These are phyloP conservation scores for Ceratobasidium sp. DNA, from an alignment of 1,284 basidiomycete species.

Conservation along the genomic window DNA sequence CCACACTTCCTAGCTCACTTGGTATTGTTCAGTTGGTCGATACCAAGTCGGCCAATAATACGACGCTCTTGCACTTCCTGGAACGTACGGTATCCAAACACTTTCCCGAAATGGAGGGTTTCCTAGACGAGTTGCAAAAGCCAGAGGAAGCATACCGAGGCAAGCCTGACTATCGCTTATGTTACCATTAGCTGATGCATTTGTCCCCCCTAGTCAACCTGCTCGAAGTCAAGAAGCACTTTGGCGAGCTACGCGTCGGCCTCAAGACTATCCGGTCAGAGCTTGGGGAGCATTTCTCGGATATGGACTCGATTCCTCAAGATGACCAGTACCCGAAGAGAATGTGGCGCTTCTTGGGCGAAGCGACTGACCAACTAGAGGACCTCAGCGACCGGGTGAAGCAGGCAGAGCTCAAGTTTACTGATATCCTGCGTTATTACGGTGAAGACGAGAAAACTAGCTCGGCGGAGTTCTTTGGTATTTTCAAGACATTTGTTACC, in stretches of 20 bases:
- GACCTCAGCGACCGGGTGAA: constrained; percentile 88
- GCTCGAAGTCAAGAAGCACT: constrained; percentile 79
- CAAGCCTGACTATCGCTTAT: constrained; percentile 58
- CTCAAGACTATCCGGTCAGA: constrained; percentile 82
- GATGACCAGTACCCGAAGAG: constrained; percentile 84
- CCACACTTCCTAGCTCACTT: constrained; percentile 8
- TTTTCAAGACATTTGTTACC: constrained; percentile 94
- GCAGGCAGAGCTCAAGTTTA: constrained; percentile 82
- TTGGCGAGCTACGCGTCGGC: constrained; percentile 81
- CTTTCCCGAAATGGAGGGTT: constrained; percentile 89
- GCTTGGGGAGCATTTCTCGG: constrained; percentile 81
- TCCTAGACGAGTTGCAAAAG: constrained; percentile 88
- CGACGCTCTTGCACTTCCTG: constrained; percentile 94
- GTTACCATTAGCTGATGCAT: not conserved
- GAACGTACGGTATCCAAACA: constrained; percentile 90
- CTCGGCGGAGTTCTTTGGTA: constrained; percentile 90
- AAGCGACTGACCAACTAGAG: constrained; percentile 78
- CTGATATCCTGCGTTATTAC: constrained; percentile 87
- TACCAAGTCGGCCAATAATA: constrained; percentile 94
- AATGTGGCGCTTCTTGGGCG: constrained; percentile 89
- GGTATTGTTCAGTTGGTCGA: constrained; percentile 81
- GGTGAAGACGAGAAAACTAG: constrained; percentile 89
- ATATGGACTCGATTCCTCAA: constrained; percentile 65
- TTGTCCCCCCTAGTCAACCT: constrained; percentile 69
- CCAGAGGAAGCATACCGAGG: constrained; percentile 95